These are phyloP conservation scores for Mucor plumbeus DNA, from an alignment of 371 early-diverging fungal genomes.

Conservation along the genomic window DNA sequence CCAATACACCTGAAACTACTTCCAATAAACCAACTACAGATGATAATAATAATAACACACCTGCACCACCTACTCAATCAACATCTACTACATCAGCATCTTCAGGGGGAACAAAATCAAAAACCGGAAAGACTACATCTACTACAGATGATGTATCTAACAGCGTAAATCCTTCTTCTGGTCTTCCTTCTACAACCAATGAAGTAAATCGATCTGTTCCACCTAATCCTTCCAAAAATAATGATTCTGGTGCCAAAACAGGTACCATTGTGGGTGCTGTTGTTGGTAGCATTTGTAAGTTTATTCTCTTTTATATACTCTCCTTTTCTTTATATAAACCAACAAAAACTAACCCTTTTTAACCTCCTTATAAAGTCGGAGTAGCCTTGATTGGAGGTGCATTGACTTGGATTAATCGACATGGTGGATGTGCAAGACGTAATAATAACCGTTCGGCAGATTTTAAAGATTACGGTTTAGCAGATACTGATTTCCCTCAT, in stretches of 20 bases:
- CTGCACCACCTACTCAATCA: conserved; percentile 12
- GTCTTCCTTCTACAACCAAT: conserved; percentile 12
- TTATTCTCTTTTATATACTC: background rate
- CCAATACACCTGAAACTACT: conserved; percentile 8
- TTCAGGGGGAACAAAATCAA: background rate
- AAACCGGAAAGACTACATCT: conserved; percentile 1
- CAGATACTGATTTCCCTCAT: conserved; percentile 52
- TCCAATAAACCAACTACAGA: conserved; percentile 14
- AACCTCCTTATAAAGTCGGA: conserved; percentile 33
- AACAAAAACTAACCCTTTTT: background rate
- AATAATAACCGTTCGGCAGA: conserved; percentile 34
- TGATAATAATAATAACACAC: background rate
- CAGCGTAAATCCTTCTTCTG: background rate
- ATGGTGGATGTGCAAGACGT: conserved; percentile 39
- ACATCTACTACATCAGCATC: background rate
- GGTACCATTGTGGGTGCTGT: conserved; percentile 45
- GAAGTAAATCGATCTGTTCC: conserved; percentile 5
- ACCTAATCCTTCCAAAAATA: conserved; percentile 8
- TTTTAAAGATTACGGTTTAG: conserved; percentile 53
- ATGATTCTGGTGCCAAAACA: conserved; percentile 25
- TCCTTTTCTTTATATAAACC: background rate
- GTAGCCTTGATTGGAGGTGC: conserved; percentile 52
- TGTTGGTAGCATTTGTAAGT: conserved; percentile 51
- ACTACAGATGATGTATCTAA: background rate
- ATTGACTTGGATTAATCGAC: conserved; percentile 41